Base-by-base conservation (phyloP, 2,329 filamentous ascomycete genomes). In the Cyanodermella asteris region DNA sequence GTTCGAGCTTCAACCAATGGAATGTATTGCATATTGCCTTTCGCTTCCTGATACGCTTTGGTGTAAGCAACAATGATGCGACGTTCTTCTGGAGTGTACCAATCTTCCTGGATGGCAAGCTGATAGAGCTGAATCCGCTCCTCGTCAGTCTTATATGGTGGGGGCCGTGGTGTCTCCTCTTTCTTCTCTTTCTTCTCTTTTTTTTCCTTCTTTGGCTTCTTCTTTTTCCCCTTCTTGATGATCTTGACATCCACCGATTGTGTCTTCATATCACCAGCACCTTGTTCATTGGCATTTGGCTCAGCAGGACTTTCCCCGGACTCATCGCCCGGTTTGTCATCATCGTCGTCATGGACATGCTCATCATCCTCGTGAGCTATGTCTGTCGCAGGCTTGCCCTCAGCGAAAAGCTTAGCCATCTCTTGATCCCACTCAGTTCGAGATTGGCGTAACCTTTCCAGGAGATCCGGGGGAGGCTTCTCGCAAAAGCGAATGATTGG, bases 401-500 rank as follows among this genome's bases (percentile, higher is more conserved):
- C 43, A 4, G 44, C 51, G 24, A 49, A 53, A 22, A n/a, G n/a
- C 18, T 19, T 10, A 19, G 11, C 18, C 11, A 8, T 8, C 55
- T 65, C n/a, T 22, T 48, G 59, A 34, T 84, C 75, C 74, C 76
- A 84, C 38, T 70, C 77, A 21, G 55, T 47, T 5, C 75, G 63
- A 37, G 74, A 72, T 17, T 67, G 59, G 4, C 63, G 40, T 5
- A 90, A 56, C 28, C 64, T 66, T 7, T 51, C 42, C 9, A 61
- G 61, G 2, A 90, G 55, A 28, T 61, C 54, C 2, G 59, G 46
- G 0, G 63, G 58, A 3, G 80, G 80, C 20, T 52, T 61, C 42
- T 84, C 61, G 39, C 80, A 91, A 10, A 91, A 59, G 42, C 90
- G 87, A 43, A 91, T 72, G 35, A 91, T 90, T 0, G 81, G 78